Evolutionary conservation across 2,329 filamentous ascomycete genomes (phyloP).

Genomic region (Fusarium lyarnte): DNA sequence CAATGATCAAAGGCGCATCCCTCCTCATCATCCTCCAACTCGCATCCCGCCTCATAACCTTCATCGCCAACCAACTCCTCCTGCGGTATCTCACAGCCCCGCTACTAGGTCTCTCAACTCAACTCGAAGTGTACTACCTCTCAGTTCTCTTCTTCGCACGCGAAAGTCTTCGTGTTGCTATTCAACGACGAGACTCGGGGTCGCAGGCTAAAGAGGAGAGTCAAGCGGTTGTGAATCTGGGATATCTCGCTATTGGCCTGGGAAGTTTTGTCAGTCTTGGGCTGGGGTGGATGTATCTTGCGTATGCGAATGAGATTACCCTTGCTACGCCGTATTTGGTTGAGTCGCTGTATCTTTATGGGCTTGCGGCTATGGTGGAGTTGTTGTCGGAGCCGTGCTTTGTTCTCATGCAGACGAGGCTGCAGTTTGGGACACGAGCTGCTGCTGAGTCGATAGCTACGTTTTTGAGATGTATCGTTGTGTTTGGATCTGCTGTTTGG

Average conservation of each 20-base stretch:
- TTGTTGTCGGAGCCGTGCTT: conserved; percentile 89
- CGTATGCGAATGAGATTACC: conserved; percentile 57
- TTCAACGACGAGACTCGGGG: conserved; percentile 74
- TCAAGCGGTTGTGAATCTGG: conserved; percentile 88
- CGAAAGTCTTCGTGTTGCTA: conserved; percentile 89
- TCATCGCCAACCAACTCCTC: conserved; percentile 89
- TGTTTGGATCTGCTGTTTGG: conserved; percentile 76
- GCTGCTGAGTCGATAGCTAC: conserved; percentile 86
- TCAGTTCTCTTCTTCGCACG: conserved; percentile 94
- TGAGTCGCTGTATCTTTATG: conserved; percentile 63
- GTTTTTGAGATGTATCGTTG: conserved; percentile 77
- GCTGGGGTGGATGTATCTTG: conserved; percentile 75
- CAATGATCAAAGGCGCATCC: conserved; percentile 75
- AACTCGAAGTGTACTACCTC: conserved; percentile 92
- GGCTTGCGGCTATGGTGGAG: conserved; percentile 71
- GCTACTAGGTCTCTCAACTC: conserved; percentile 84
- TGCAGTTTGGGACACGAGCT: conserved; percentile 83
- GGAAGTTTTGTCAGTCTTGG: conserved; percentile 71
- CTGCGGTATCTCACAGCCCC: conserved; percentile 88
- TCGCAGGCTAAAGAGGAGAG: conserved; percentile 49
- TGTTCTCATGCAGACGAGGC: conserved; percentile 82
- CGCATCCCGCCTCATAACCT: conserved; percentile 86
- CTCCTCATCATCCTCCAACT: conserved; percentile 91
- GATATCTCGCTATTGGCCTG: conserved; percentile 78
- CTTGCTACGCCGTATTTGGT: conserved; percentile 71